Evolutionary conservation across 768 basidiomycete species (phyloP).

Genomic region (Naematelia aurantialba): DNA sequence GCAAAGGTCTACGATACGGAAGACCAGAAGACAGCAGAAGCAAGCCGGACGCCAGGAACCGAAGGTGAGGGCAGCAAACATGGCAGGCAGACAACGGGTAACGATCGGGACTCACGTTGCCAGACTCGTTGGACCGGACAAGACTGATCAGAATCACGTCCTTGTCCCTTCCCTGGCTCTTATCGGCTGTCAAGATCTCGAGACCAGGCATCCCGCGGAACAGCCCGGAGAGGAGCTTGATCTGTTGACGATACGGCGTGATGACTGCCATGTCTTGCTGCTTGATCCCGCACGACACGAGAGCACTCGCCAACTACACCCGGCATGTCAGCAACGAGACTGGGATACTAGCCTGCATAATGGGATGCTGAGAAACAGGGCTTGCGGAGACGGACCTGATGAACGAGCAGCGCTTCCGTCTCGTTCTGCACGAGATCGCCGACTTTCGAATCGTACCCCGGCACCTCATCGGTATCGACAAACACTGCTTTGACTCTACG

Average conservation of each 20-base stretch:
- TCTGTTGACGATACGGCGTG: constrained; percentile 90
- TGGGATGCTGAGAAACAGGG: no score
- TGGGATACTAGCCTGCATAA: no score
- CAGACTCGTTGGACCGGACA: constrained; percentile 77
- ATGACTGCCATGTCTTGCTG: constrained; percentile 78
- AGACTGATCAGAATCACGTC: constrained; percentile 90
- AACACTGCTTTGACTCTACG: constrained; percentile 80
- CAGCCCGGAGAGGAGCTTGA: constrained; percentile 74
- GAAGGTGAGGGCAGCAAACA: no score
- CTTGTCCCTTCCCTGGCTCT: constrained; percentile 91
- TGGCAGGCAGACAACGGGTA: background rate
- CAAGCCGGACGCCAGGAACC: background rate
- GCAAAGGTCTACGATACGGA: background rate
- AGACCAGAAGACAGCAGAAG: background rate
- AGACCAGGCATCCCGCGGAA: constrained; percentile 56
- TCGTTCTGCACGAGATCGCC: constrained; percentile 90
- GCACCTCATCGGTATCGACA: constrained; percentile 81
- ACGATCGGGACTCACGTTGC: constrained; percentile 58
- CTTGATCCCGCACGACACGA: constrained; percentile 63
- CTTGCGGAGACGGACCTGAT: constrained; percentile 44
- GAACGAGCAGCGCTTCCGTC: constrained; percentile 61
- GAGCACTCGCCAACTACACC: constrained; percentile 62
- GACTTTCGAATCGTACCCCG: constrained; percentile 72
- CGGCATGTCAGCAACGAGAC: constrained; percentile 2
- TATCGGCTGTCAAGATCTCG: constrained; percentile 90